These are phyloP conservation scores for Plenodomus biglobosus DNA, from an alignment of 2,329 filamentous ascomycete species.

Conservation along the genomic window DNA sequence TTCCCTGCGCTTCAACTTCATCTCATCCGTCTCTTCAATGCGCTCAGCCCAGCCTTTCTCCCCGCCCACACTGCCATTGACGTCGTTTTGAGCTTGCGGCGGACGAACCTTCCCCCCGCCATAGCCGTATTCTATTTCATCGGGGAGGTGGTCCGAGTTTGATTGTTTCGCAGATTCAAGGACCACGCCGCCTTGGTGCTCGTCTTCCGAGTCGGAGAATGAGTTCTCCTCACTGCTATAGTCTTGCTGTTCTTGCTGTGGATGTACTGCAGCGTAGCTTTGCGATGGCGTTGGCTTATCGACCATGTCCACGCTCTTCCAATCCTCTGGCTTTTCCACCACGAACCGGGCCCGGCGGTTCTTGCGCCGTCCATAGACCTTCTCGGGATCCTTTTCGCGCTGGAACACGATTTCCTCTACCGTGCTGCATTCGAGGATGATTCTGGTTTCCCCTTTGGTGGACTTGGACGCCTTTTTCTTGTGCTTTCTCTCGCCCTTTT, in stretches of 20 bases:
- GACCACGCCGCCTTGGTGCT: conserved; percentile 18
- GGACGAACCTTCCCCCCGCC: conserved; percentile 43
- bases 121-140: conserved; percentile 27
- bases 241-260: conserved; percentile 1
- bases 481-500: conserved; percentile 19
- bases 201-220: conserved; percentile 18
- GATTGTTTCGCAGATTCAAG: conserved; percentile 8
- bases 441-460: conserved; percentile 54
- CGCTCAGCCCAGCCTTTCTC: conserved; percentile 59
- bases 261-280: conserved; percentile 2
- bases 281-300: conserved; percentile 22
- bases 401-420: conserved; percentile 57
- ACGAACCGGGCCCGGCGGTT: conserved; percentile 49
- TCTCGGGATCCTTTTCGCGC: conserved; percentile 48
- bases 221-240: conserved; percentile 15
- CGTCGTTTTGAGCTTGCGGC: conserved; percentile 50
- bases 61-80: conserved; percentile 60
- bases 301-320: conserved; percentile 51
- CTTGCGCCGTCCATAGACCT: conserved; percentile 49
- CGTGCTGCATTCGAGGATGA: conserved; percentile 54
- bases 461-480: conserved; percentile 31
- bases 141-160: conserved; percentile 4
- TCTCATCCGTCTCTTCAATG: conserved; percentile 55
- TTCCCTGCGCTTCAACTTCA: conserved; percentile 52
- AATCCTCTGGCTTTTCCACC: conserved; percentile 44